Evolutionary conservation across 179 eudicot genomes (phyloP).

Genomic region (Gypsophila paniculata): DNA sequence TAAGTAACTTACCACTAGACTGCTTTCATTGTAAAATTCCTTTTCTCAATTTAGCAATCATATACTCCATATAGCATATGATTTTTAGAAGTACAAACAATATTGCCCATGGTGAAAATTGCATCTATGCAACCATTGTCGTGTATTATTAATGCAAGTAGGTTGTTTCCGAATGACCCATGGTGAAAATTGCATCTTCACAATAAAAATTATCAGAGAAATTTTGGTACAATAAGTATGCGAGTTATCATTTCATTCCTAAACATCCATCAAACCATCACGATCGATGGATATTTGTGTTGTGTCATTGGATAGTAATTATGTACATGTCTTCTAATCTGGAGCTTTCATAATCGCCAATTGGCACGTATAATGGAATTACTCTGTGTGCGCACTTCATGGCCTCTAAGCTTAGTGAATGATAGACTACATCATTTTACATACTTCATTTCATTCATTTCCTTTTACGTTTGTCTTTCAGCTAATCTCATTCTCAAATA

Average conservation of each 20-base stretch:
- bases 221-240: not conserved
- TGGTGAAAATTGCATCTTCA: too few species aligned
- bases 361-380: not conserved
- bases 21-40: conserved; percentile 3
- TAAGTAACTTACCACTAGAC: conserved; percentile 38
- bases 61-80: not conserved
- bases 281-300: not conserved
- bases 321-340: not conserved
- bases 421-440: not conserved
- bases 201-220: not conserved
- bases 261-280: not conserved
- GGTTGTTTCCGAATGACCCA: too few species aligned
- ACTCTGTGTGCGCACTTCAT: not conserved
- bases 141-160: too few species aligned
- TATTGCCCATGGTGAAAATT: too few species aligned
- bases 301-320: not conserved
- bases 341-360: not conserved
- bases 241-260: not conserved
- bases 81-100: not conserved
- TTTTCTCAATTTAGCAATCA: conserved; percentile 2
- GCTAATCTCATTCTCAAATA: not conserved
- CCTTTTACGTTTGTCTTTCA: not conserved
- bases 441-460: too few species aligned
- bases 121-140: too few species aligned
- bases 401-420: not conserved